phyloP scores from a whole-genome alignment of 1,284 basidiomycete species.

The Singerocomus inundabilis region DNA sequence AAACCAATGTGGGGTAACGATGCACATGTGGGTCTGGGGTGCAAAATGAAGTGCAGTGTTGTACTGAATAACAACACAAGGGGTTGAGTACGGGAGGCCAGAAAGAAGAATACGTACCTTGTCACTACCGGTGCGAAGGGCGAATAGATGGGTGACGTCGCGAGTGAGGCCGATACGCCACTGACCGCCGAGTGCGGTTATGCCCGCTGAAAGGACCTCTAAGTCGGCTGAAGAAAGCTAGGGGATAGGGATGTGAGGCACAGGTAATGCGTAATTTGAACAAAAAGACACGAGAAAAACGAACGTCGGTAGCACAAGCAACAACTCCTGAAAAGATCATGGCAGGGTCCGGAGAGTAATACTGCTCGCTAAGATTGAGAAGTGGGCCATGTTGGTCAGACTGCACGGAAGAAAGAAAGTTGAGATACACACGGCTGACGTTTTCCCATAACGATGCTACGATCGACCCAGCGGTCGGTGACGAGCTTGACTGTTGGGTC shows the following conservation, averaged over 20 bases:
- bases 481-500: conserved; percentile 37
- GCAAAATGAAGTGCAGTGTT: conserved; percentile 60
- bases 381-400: not conserved
- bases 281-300: not conserved
- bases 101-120: conserved; percentile 35
- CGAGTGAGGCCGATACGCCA: conserved; percentile 72
- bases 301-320: conserved; percentile 64
- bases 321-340: conserved; percentile 83
- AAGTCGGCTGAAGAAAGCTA: conserved; percentile 62
- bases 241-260: conserved; percentile 1
- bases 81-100: not conserved
- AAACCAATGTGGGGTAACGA: conserved; percentile 81
- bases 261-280: not conserved
- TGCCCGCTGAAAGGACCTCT: conserved; percentile 71
- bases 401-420: conserved; percentile 3
- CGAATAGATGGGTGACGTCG: conserved; percentile 86
- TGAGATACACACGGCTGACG: conserved; percentile 49
- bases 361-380: conserved; percentile 41
- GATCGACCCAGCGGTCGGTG: conserved; percentile 68
- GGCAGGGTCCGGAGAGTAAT: conserved; percentile 73
- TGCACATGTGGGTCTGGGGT: conserved; percentile 51
- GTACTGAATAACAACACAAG: conserved; percentile 36
- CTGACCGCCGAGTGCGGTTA: conserved; percentile 79
- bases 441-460: conserved; percentile 56
- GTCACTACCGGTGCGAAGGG: conserved; percentile 45